Evolutionary conservation across 495 filamentous ascomycete genomes (phyloP).

Genomic region (Usnea hakonensis): DNA sequence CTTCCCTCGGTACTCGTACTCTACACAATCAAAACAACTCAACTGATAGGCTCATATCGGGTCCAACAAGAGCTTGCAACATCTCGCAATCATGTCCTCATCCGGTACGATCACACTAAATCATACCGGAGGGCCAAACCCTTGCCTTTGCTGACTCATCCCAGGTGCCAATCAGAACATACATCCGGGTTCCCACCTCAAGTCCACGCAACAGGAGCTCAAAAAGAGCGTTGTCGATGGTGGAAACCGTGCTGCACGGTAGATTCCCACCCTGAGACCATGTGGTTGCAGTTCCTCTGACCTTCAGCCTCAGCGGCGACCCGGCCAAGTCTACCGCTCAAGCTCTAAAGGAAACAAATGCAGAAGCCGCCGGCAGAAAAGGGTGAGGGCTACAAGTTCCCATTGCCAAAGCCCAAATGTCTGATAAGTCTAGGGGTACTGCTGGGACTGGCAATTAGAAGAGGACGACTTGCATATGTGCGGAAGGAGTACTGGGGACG

Average conservation of each 20-base stretch:
- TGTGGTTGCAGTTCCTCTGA: not conserved
- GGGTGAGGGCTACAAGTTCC: not conserved
- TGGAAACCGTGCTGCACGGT: slow-evolving; percentile 23
- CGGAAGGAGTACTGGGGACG: too few species aligned
- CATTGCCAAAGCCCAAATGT: not conserved
- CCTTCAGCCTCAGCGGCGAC: not conserved
- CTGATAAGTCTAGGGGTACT: not conserved
- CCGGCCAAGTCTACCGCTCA: not conserved
- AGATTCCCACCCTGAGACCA: not conserved
- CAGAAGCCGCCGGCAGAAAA: not conserved
- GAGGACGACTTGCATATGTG: not conserved
- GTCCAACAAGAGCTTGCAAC: not conserved
- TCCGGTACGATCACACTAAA: slow-evolving; percentile 47
- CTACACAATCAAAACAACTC: not conserved
- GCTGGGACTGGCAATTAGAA: not conserved
- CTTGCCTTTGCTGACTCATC: slow-evolving; percentile 18
- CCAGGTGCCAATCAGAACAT: slow-evolving; percentile 54
- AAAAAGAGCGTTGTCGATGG: slow-evolving; percentile 54
- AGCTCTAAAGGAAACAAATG: not conserved
- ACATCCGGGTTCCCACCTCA: slow-evolving; percentile 52
- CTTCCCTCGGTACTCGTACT: too few species aligned
- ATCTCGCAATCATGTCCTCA: not conserved
- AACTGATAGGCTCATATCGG: not conserved
- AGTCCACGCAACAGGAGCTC: slow-evolving; percentile 57
- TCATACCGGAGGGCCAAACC: not conserved